phyloP scores from a whole-genome alignment of 805 yeast species.

The Saccharomyces mikatae region DNA sequence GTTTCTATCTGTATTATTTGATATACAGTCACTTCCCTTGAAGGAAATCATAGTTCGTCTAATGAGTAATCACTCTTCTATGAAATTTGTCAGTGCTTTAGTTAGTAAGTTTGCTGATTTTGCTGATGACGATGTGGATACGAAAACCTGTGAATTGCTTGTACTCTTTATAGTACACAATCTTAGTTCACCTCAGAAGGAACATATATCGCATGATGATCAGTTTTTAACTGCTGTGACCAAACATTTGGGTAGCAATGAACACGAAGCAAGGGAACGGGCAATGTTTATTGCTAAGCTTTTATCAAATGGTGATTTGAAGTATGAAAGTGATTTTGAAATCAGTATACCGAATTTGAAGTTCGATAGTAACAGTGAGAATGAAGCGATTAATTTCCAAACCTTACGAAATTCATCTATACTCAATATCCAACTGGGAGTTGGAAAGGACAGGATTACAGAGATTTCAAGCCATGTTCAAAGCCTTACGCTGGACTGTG shows the following conservation, averaged over 20 bases:
- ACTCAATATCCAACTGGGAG: background rate
- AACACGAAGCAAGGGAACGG: constrained; percentile 21
- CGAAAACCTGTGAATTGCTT: constrained; percentile 16
- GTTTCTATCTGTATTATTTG: constrained; percentile 6
- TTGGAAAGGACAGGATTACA: background rate
- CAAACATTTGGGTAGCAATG: constrained; percentile 19
- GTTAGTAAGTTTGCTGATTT: constrained; percentile 5
- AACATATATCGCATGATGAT: constrained; percentile 10
- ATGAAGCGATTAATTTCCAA: constrained; percentile 4
- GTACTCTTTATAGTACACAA: constrained; percentile 8
- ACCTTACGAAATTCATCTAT: background rate
- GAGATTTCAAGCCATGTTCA: background rate
- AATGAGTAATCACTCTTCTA: background rate
- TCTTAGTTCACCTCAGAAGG: constrained; percentile 5
- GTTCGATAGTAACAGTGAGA: background rate
- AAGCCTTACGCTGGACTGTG: background rate
- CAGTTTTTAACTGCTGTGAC: constrained; percentile 25
- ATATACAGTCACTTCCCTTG: constrained; percentile 11
- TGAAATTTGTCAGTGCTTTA: constrained; percentile 1
- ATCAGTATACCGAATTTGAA: constrained; percentile 16
- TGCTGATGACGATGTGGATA: constrained; percentile 13
- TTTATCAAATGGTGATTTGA: constrained; percentile 17
- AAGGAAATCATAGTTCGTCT: constrained; percentile 12
- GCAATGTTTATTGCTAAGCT: constrained; percentile 30
- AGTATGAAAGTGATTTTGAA: constrained; percentile 24